Base-by-base conservation (phyloP, 345 rosid genomes). In the Citrus cavaleriei region DNA sequence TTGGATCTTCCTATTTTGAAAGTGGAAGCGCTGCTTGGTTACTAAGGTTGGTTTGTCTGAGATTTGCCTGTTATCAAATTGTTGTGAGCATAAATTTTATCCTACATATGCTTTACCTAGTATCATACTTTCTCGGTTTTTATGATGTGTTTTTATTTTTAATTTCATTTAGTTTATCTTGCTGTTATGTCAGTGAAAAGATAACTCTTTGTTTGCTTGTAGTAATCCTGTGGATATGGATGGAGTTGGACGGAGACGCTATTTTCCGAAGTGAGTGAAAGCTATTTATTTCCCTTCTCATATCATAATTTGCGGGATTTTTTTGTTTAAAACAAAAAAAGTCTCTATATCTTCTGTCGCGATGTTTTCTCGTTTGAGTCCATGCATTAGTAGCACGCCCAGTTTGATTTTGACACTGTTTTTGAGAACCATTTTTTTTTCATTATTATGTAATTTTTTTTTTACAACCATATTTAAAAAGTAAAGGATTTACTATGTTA, bases 201-300 rank as follows among this genome's bases (percentile, higher is more conserved):
- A 58, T 81, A 79, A 79, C 63, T 61, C 74, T 63, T 67, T 66
- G 10, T 79, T 55, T 85, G 74, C 75, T 84, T 81, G 81, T 83
- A 93, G 98, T 73, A 81, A n/a, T 79, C 82, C 79, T 51, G 73
- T 46, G 59, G 83, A 80, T 75, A 77, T 85, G 68, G 84, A 88
- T 84, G 94, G 77, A 83, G 84, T 68, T 79, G 85, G 4, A 65
- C 79, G 32, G 51, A 89, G 83, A 85, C 83, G 66, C 69, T 91
- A 92, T 86, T 92, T 91, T 89, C 98, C 97, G 58, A 78, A 78
- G 99, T 95, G 83, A 93, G 92, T 77, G 67, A 76, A 61, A 37
- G 54, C 70, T 72, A 9, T 64, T 25, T 27, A 2, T 64, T 62
- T 28, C 37, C n/a, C 78, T 24, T 60, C 21, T 28, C 65, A 21